These are phyloP conservation scores for Phytophthora pistaciae DNA, from an alignment of 352 stramenopile species.

Conservation along the genomic window DNA sequence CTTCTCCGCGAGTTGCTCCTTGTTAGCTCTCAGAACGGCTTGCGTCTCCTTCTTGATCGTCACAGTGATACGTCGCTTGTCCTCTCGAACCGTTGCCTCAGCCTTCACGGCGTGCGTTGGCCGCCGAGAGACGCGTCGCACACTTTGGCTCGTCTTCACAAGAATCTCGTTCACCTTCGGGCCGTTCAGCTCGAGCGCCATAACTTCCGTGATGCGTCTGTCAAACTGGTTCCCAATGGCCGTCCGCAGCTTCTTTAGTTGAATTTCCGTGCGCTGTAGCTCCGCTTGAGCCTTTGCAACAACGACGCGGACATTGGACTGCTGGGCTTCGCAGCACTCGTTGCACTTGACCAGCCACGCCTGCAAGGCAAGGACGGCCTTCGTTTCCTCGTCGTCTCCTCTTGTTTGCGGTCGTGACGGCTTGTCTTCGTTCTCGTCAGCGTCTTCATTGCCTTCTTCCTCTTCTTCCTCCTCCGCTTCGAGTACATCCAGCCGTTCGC, in stretches of 20 bases:
- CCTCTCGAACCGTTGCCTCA: conserved; percentile 5
- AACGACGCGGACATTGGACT: conserved; percentile 44
- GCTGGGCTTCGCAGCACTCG: conserved; percentile 54
- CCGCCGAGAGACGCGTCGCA: conserved; percentile 27
- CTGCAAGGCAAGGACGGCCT: conserved; percentile 57
- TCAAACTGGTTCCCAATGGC: conserved; percentile 74
- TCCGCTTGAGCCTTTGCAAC: conserved; percentile 55
- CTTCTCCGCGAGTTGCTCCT: conserved; percentile 51
- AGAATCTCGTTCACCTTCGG: conserved; percentile 32
- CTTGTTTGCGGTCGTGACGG: conserved; percentile 14
- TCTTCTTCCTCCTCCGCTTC: conserved; percentile 41
- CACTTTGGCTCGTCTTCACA: conserved; percentile 28
- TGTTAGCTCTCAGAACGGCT: conserved; percentile 54
- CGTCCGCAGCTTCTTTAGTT: conserved; percentile 65
- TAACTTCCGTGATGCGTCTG: conserved; percentile 53
- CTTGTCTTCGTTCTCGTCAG: conserved; percentile 1
- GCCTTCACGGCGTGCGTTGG: conserved; percentile 15
- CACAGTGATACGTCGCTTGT: conserved; percentile 49
- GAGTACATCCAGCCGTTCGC: conserved; percentile 28
- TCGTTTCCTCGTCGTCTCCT: conserved; percentile 33
- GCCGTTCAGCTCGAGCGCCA: conserved; percentile 38
- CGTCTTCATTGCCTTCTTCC: conserved; percentile 25
- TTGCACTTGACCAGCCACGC: conserved; percentile 71
- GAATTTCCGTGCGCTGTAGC: conserved; percentile 59
- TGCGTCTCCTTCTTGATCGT: conserved; percentile 68